A percentile compares a stretch with the other conserved stretches of the same genome.
Evolutionary conservation across 139 green algal species (phyloP).

Genomic region (Coelastrella sp.): DNA sequence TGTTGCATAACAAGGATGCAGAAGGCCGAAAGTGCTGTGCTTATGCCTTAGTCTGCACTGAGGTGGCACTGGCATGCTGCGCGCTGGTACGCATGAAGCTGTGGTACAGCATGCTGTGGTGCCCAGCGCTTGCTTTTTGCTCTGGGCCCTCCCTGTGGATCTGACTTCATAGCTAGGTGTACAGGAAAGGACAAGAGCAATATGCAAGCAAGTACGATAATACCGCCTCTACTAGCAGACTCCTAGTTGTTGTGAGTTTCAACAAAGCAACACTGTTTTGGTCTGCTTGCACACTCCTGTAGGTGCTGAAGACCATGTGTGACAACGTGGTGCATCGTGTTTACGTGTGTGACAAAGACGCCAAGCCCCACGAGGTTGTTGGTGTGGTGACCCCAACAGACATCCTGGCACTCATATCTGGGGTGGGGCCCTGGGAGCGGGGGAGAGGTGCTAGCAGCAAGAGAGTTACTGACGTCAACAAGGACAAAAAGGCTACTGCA

Average conservation of each 20-base stretch:
- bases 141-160: too few species aligned
- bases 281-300: not conserved
- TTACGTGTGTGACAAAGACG: constrained; percentile 49
- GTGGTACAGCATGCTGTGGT: too few species aligned
- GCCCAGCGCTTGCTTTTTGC: too few species aligned
- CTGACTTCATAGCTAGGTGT: too few species aligned
- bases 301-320: constrained; percentile 50
- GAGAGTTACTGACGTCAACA: not conserved
- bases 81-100: too few species aligned
- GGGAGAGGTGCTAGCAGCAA: not conserved
- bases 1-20: not conserved
- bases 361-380: not conserved
- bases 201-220: too few species aligned
- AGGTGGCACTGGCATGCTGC: too few species aligned
- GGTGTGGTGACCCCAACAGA: constrained; percentile 63
- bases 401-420: constrained; percentile 45
- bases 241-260: too few species aligned
- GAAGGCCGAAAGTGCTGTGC: not conserved
- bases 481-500: not conserved
- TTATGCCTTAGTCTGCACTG: too few species aligned
- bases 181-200: too few species aligned
- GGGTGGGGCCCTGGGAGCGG: not conserved
- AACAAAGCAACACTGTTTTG: not conserved
- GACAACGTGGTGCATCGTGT: constrained; percentile 57
- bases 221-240: not conserved